Conservation (phyloP, 495 filamentous ascomycete species). For the Patellaria atrata region DNA sequence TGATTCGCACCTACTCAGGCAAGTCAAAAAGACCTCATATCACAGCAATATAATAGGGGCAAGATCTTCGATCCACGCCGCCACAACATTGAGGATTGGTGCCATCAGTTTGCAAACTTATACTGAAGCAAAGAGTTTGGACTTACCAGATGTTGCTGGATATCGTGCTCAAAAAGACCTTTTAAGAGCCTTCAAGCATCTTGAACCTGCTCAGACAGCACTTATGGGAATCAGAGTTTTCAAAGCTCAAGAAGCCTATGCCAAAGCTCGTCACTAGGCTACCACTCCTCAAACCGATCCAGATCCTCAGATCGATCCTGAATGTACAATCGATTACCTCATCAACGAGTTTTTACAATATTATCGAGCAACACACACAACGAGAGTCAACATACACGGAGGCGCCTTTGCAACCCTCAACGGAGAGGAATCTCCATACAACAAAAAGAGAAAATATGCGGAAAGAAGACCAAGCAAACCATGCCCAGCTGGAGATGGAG, state of each 20-base stretch:
- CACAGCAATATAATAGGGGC: conserved; percentile 2
- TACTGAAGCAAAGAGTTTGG: conserved; percentile 2
- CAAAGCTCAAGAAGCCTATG: neutral
- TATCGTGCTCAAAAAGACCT: conserved; percentile 6
- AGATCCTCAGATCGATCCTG: too few relatives aligned
- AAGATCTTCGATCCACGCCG: conserved; percentile 1
- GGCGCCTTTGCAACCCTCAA: conserved; percentile 2
- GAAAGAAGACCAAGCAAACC: neutral
- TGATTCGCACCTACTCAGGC: neutral
- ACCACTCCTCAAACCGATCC: neutral
- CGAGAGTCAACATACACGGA: conserved; percentile 2
- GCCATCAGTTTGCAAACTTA: conserved; percentile 1
- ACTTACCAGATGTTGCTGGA: conserved; percentile 2
- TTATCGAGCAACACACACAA: conserved; percentile 1
- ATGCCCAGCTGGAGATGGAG: conserved; percentile 1
- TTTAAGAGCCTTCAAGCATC: conserved; percentile 1
- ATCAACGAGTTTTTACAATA: neutral
- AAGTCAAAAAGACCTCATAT: conserved; percentile 2
- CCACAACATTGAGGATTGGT: conserved; percentile 6
- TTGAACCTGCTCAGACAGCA: neutral
- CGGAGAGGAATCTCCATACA: conserved; percentile 1
- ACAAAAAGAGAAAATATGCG: neutral
- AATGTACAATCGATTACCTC: too few relatives aligned
- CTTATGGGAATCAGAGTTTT: neutral
- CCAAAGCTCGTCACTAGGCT: neutral